Evolutionary conservation across 495 filamentous ascomycete species (phyloP), one percentile per base, ranked within the genome.

Genomic region (Amorphotheca resinae): DNA sequence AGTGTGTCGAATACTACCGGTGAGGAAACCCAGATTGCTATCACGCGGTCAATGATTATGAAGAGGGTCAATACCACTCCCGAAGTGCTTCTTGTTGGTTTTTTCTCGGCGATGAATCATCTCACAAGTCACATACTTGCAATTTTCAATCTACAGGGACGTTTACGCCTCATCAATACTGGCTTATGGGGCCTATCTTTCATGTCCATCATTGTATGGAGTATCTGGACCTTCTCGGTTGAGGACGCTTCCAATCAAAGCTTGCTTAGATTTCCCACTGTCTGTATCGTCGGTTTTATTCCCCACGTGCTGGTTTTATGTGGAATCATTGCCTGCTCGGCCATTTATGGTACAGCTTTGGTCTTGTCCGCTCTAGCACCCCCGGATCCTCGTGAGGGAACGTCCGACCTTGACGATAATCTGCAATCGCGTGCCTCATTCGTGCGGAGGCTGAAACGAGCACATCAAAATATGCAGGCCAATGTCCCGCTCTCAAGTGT

Each of bases 221-320:
- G 82, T 30, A 69, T 84, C 22, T 54, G 74, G 32, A 67, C 64
- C 32, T 77, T 80, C 39, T 75, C 73, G 1, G 35, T 71, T 33
- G 69, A 76, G 11, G 69, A 71, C 38, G 41, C 59, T 0, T 48
- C 63, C 0, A 55, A 52, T 22, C 64, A 70, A 46, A 67, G 68
- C 6, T 50, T 77, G 23, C 70, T 94, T 11, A 73, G 80, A 42
- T 95, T 89, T 49, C 91, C 91, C 14, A 95, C 88, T 0, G 87
- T 96, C 23, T 95, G 84, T 59, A 84, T 96, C 35, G 78, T 98
- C 32, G 87, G 89, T 1, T 94, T 95, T 54, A 83, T 96, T 33
- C 91, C 91, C 0, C 93, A 98, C 56, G 61, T 96, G 1, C 64
- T 94, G 12, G 80, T 96, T 17, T 58, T 95, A 2, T 49, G 69